Evolutionary conservation across 2,329 filamentous ascomycete species (phyloP), one percentile per base, ranked within the genome.

Genomic region (Pseudophaeomoniella oleicola): DNA sequence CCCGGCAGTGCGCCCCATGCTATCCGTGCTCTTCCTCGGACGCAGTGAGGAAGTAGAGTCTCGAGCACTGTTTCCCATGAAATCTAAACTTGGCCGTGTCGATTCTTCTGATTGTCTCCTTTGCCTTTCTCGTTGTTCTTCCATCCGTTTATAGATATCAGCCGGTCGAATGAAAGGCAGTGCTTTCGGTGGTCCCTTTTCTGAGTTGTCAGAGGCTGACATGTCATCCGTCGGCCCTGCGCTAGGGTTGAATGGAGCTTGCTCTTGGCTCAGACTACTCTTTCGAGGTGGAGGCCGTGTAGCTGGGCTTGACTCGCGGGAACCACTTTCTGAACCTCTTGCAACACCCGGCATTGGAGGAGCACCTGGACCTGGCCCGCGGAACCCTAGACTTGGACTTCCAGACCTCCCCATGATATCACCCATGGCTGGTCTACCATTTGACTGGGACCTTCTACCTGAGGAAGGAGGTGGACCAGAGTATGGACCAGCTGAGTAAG

Each of bases 71-170:
- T 16, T 41, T 38, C 37, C 34, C 11, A 27, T n/a, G 15, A 67
- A 66, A 44, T 78, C 74, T 40, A 72, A 50, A 43, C 67, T 75
- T 4, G 72, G 69, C 36, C 71, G 62, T 14, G 65, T 58, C 6
- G 70, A 71, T 2, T 79, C 76, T 39, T 71, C 55, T 1, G 72
- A 73, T 38, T 65, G 64, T 19, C 32, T 15, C 27, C 67, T 59
- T 44, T 72, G 67, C 44, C 60, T 68, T 42, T 71, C 64, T 37
- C 66, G 67, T 44, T 82, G 79, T 45, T 83, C 78, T 36, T 72
- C 72, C 53, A 79, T 66, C 4, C 79, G 73, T 49, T 72, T 78
- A 53, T 88, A 87, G 30, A 87, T 78, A 45, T 92, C 83, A 10
- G 79, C 72, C 2, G 84, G 81, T 27, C 81, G 69, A 38, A 85